Evolutionary conservation across 2,329 filamentous ascomycete species (phyloP).

Genomic region (Ceratocystis diversiconidia): DNA sequence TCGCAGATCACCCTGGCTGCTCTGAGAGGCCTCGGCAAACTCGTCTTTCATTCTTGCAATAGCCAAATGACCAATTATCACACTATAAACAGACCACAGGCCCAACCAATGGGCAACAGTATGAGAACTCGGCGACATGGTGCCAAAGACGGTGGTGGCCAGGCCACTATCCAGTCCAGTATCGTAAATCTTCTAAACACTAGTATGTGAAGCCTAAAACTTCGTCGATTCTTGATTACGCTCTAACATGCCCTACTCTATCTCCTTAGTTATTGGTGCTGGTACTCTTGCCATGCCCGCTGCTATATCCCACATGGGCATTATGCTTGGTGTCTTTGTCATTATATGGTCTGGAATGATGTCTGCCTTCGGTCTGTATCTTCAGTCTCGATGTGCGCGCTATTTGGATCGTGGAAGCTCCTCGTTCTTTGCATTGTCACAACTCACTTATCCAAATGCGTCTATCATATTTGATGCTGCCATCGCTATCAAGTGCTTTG

Average conservation of each 20-base stretch:
- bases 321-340: constrained; percentile 66
- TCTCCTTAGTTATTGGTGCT: constrained; percentile 65
- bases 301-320: constrained; percentile 89
- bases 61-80: constrained; percentile 40
- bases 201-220: constrained; percentile 40
- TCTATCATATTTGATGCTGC: constrained; percentile 90
- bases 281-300: constrained; percentile 92
- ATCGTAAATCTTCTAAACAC: constrained; percentile 94
- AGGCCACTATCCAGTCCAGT: constrained; percentile 80
- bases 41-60: neutral
- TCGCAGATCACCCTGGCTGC: neutral
- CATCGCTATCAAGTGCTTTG: constrained; percentile 96
- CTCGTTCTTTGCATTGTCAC: constrained; percentile 92
- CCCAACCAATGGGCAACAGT: constrained; percentile 31
- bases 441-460: constrained; percentile 92
- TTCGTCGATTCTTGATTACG: neutral
- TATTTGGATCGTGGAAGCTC: constrained; percentile 81
- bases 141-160: constrained; percentile 62
- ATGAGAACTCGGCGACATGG: constrained; percentile 43
- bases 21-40: neutral
- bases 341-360: constrained; percentile 86
- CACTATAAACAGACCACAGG: constrained; percentile 28
- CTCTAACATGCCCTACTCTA: constrained; percentile 20
- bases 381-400: constrained; percentile 81
- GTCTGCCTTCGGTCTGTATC: constrained; percentile 83